These are phyloP conservation scores for Fonsecaea erecta DNA, from an alignment of 2,329 filamentous ascomycete genomes.

Conservation along the genomic window DNA sequence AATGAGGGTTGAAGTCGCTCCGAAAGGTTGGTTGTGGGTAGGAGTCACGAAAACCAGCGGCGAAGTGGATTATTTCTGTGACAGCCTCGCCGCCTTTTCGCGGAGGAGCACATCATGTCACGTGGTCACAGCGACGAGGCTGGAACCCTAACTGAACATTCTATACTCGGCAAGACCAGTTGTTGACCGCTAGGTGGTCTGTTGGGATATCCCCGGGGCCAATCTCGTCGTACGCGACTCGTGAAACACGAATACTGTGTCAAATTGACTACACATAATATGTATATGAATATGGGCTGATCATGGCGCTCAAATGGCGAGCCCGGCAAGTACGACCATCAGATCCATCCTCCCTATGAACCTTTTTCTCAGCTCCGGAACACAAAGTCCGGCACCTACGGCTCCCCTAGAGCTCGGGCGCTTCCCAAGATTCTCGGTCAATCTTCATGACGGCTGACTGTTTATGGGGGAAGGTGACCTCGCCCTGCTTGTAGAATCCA, in stretches of 20 bases:
- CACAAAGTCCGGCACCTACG: background rate
- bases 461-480: constrained; percentile 89
- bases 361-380: background rate
- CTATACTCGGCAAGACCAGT: background rate
- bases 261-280: background rate
- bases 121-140: background rate
- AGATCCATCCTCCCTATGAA: background rate
- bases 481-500: constrained; percentile 85
- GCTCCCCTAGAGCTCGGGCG: constrained; percentile 53
- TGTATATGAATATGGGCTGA: background rate
- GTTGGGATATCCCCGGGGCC: background rate
- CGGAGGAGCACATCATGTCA: background rate
- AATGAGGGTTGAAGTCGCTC: background rate
- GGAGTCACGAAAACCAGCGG: constrained; percentile 1
- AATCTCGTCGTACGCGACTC: background rate
- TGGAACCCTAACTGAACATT: background rate
- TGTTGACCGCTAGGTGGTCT: background rate
- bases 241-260: background rate
- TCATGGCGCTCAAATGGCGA: background rate
- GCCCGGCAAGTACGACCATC: background rate
- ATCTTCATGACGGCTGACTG: constrained; percentile 85
- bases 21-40: background rate
- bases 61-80: constrained; percentile 8
- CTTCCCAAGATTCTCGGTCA: constrained; percentile 77
- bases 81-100: constrained; percentile 9